Percentiles rank a stretch among this genome's conserved stretches.
Conservation (phyloP, 345 rosid genomes). For the Moringa oleifera region DNA sequence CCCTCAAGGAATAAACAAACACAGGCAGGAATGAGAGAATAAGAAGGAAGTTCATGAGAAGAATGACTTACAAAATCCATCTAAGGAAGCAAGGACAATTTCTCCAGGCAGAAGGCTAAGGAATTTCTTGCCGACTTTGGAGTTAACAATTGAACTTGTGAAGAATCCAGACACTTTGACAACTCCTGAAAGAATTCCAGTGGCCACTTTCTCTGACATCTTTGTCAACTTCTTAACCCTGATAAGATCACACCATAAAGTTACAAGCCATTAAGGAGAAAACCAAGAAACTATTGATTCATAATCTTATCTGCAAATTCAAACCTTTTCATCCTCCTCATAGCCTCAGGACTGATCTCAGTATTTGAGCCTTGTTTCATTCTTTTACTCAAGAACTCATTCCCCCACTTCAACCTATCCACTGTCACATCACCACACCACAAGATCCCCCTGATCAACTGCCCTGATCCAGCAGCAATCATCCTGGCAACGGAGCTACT, state of each 20-base stretch:
- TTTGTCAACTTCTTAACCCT: constrained; percentile 87
- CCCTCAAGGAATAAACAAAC: neutral
- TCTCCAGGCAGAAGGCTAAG: constrained; percentile 84
- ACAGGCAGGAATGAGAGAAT: neutral
- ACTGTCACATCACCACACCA: constrained; percentile 96
- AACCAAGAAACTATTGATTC: neutral
- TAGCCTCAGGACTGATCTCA: constrained; percentile 53
- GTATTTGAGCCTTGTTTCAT: constrained; percentile 34
- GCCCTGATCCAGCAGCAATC: constrained; percentile 91
- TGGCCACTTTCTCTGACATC: constrained; percentile 75
- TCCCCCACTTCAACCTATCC: constrained; percentile 71
- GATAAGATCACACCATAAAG: constrained; percentile 14
- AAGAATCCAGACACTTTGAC: constrained; percentile 73
- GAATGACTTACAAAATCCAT: constrained; percentile 81
- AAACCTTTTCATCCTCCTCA: constrained; percentile 77
- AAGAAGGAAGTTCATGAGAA: neutral
- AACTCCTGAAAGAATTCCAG: constrained; percentile 76
- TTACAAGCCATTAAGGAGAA: neutral
- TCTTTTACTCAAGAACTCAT: constrained; percentile 60
- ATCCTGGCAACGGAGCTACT: constrained; percentile 49
- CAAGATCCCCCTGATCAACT: constrained; percentile 73
- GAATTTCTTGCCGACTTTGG: constrained; percentile 77
- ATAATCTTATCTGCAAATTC: neutral
- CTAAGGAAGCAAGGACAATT: constrained; percentile 88
- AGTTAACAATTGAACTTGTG: constrained; percentile 75